A percentile compares a stretch with the other conserved stretches of the same genome.
Conservation (phyloP, 441 rosid genomes). For the Adansonia madagascariensis region DNA sequence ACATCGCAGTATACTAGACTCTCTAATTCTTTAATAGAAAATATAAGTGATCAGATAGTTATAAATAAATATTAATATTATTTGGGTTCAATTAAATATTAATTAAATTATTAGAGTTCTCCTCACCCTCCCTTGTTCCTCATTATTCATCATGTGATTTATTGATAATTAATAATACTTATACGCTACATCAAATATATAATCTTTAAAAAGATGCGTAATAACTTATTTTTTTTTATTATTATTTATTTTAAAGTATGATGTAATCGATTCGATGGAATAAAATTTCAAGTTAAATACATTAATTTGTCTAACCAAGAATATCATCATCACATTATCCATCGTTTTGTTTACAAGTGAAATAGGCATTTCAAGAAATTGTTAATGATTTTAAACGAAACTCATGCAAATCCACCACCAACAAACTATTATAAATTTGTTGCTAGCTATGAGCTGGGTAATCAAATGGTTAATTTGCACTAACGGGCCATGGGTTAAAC, state of each 20-base stretch:
- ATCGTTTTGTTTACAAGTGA: background rate
- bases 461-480: background rate
- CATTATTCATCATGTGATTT: too few relatives aligned
- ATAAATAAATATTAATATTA: too few relatives aligned
- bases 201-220: too few relatives aligned
- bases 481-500: background rate
- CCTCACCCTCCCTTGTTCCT: too few relatives aligned
- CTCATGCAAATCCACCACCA: background rate
- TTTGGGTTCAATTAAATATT: too few relatives aligned
- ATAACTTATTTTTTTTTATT: too few relatives aligned
- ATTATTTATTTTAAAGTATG: background rate
- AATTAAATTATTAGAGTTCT: too few relatives aligned
- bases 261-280: background rate
- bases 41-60: too few relatives aligned
- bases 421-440: background rate
- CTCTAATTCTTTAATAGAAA: too few relatives aligned
- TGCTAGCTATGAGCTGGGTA: background rate
- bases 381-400: background rate
- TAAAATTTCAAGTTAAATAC: background rate
- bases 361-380: background rate
- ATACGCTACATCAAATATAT: too few relatives aligned
- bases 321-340: background rate
- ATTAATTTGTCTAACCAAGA: background rate
- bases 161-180: too few relatives aligned
- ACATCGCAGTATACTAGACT: too few relatives aligned